Conservation (phyloP, 1,284 basidiomycete genomes). For the Melampsora larici-populina region DNA sequence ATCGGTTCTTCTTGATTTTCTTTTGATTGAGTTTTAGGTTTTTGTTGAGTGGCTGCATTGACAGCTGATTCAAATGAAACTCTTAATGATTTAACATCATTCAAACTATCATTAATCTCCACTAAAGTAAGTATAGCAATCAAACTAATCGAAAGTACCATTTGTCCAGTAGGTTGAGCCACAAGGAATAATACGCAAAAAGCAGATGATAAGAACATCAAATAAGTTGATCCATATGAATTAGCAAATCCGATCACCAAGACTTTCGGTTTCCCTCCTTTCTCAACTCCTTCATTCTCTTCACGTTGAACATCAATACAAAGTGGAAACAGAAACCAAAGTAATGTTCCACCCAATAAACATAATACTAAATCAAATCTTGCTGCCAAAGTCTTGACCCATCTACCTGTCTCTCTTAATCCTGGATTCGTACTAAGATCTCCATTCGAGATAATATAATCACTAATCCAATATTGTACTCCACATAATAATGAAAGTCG, state of each 20-base stretch:
- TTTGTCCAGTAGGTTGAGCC: constrained; percentile 75
- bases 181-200: constrained; percentile 66
- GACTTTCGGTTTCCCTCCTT: constrained; percentile 58
- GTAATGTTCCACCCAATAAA: constrained; percentile 60
- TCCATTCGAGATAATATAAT: constrained; percentile 58
- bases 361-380: constrained; percentile 61
- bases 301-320: constrained; percentile 65
- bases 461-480: constrained; percentile 70
- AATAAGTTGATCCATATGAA: constrained; percentile 78
- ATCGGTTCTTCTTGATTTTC: constrained; percentile 51
- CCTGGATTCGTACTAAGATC: constrained; percentile 7
- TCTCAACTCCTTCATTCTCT: constrained; percentile 46
- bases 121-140: constrained; percentile 68
- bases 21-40: constrained; percentile 18
- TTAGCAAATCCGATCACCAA: constrained; percentile 83
- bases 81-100: constrained; percentile 64
- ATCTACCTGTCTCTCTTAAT: constrained; percentile 51
- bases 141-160: constrained; percentile 65
- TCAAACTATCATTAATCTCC: constrained; percentile 72
- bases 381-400: constrained; percentile 63
- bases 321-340: constrained; percentile 70
- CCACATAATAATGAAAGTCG: constrained; percentile 63
- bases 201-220: constrained; percentile 71
- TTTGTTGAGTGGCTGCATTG: constrained; percentile 44
- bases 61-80: constrained; percentile 36